phyloP scores from a whole-genome alignment of 2,329 filamentous ascomycete species.

The Hypoxylon sp. region DNA sequence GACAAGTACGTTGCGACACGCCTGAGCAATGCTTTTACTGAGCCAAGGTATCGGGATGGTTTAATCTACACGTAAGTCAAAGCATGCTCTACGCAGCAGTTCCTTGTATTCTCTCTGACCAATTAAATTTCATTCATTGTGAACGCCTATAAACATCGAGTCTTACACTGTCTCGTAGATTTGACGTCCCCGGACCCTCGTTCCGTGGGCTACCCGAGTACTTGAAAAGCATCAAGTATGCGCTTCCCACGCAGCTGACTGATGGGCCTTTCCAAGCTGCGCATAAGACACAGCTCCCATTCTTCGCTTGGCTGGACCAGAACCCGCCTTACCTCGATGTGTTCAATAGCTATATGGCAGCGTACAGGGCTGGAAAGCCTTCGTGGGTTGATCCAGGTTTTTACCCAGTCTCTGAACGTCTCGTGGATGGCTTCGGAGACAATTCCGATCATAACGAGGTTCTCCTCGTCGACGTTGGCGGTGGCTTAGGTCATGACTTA shows the following conservation, averaged over 20 bases:
- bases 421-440: slow-evolving; percentile 39
- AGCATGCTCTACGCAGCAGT: neutral
- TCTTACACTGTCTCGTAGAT: slow-evolving; percentile 44
- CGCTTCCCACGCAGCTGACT: slow-evolving; percentile 44
- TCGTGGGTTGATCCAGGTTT: slow-evolving; percentile 55
- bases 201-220: slow-evolving; percentile 54
- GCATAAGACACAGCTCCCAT: slow-evolving; percentile 53
- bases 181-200: slow-evolving; percentile 53
- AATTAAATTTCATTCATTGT: too few relatives aligned
- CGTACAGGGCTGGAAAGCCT: slow-evolving; percentile 55
- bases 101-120: too few relatives aligned
- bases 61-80: slow-evolving; percentile 48
- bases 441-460: slow-evolving; percentile 45
- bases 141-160: neutral
- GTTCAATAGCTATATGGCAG: slow-evolving; percentile 56
- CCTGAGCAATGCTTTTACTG: slow-evolving; percentile 53
- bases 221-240: slow-evolving; percentile 52
- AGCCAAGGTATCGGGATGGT: slow-evolving; percentile 54
- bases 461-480: slow-evolving; percentile 58
- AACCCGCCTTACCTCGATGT: slow-evolving; percentile 54
- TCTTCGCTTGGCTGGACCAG: slow-evolving; percentile 55
- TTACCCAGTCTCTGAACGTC: slow-evolving; percentile 43
- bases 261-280: slow-evolving; percentile 56
- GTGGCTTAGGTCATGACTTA: slow-evolving; percentile 57
- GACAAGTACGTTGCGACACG: slow-evolving; percentile 50